A percentile compares a stretch with the other conserved stretches of the same genome.
Evolutionary conservation across 2,329 filamentous ascomycete species (phyloP).

Genomic region (Ceratocystis alfenasii): DNA sequence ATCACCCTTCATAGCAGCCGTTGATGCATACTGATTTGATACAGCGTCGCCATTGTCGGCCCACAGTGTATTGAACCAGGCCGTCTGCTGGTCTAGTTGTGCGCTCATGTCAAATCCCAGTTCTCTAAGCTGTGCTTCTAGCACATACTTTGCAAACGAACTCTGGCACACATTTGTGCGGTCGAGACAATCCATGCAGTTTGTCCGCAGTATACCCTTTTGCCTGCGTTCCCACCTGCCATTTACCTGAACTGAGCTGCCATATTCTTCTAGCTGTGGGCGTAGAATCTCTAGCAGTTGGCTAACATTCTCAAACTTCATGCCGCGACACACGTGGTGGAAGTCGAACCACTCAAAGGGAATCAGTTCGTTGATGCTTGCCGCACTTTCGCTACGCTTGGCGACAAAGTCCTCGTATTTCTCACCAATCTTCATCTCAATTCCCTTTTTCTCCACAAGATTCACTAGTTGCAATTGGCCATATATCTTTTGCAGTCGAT

Average conservation of each 20-base stretch:
- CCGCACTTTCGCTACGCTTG: constrained; percentile 47
- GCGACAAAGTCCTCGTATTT: constrained; percentile 60
- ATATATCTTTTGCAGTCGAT: constrained; percentile 55
- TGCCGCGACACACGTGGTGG: constrained; percentile 78
- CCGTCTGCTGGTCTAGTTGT: constrained; percentile 63
- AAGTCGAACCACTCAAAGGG: constrained; percentile 97
- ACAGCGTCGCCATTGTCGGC: constrained; percentile 96
- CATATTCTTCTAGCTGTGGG: constrained; percentile 53
- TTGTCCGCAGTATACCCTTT: constrained; percentile 72
- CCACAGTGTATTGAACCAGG: constrained; percentile 95
- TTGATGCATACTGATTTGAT: constrained; percentile 90
- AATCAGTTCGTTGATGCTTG: constrained; percentile 21
- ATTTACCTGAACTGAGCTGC: constrained; percentile 52
- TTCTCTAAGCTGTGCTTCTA: constrained; percentile 65
- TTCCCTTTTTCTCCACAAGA: constrained; percentile 77
- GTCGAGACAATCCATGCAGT: constrained; percentile 98
- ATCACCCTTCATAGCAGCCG: constrained; percentile 89
- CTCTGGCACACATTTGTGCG: constrained; percentile 93
- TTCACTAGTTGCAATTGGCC: constrained; percentile 68
- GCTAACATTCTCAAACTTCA: constrained; percentile 95
- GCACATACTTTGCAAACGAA: constrained; percentile 69
- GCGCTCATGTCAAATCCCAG: constrained; percentile 66
- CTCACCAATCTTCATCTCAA: constrained; percentile 66
- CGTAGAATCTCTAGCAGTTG: constrained; percentile 60
- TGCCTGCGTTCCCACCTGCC: constrained; percentile 41